phyloP scores from a whole-genome alignment of 2,329 filamentous ascomycete species.

The Helotiales sp. region DNA sequence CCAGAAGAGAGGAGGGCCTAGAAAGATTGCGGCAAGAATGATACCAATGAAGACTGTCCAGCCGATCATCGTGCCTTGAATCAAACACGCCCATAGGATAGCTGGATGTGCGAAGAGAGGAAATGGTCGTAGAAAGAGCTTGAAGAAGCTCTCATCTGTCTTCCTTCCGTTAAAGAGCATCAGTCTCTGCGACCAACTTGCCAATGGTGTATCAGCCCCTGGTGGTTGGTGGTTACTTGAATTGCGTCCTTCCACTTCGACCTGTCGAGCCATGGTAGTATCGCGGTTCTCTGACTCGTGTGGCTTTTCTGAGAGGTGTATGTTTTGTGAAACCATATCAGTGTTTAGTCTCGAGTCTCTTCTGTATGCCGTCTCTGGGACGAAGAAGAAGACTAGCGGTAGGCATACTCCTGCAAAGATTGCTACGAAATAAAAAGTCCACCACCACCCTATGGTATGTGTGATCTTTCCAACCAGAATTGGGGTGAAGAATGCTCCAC shows the following conservation, averaged over 20 bases:
- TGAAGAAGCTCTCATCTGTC: constrained; percentile 71
- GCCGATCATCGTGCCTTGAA: constrained; percentile 87
- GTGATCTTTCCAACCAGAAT: constrained; percentile 91
- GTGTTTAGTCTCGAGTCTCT: constrained; percentile 68
- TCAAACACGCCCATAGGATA: constrained; percentile 76
- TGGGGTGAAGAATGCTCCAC: constrained; percentile 75
- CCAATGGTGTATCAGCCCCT: constrained; percentile 42
- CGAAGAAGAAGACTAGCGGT: constrained; percentile 72
- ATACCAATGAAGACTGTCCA: constrained; percentile 95
- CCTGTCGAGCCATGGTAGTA: neutral
- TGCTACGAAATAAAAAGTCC: constrained; percentile 85
- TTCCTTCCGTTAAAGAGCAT: constrained; percentile 79
- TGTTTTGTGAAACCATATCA: constrained; percentile 49
- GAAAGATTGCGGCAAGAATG: constrained; percentile 77
- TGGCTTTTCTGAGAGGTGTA: neutral
- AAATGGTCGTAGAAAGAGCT: constrained; percentile 70
- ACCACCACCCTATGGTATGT: constrained; percentile 72
- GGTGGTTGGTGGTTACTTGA: neutral
- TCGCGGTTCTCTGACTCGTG: neutral
- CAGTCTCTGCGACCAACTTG: constrained; percentile 59
- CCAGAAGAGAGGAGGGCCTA: constrained; percentile 80
- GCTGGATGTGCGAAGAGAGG: constrained; percentile 82
- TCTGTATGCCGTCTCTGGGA: constrained; percentile 80
- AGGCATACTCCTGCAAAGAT: constrained; percentile 76
- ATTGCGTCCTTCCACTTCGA: constrained; percentile 3